These are phyloP conservation scores for Samsoniella hepiali DNA, from an alignment of 2,329 filamentous ascomycete genomes.

Conservation along the genomic window DNA sequence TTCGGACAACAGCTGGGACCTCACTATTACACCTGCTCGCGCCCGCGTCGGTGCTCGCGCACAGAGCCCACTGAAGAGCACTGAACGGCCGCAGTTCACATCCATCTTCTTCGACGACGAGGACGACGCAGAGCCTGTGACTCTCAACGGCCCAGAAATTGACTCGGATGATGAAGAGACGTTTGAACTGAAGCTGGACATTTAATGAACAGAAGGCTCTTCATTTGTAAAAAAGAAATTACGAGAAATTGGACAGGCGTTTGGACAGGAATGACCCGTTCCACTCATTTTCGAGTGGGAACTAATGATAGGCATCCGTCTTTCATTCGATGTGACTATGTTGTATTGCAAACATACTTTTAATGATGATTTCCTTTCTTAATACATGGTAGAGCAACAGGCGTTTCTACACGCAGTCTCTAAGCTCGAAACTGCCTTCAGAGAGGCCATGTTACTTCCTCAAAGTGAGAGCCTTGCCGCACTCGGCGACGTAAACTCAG, in stretches of 20 bases:
- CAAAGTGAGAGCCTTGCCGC: no score
- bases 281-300: neutral
- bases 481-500: neutral
- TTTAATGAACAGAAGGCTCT: conserved; percentile 21
- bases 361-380: neutral
- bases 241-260: conserved; percentile 21
- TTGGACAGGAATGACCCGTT: conserved; percentile 16
- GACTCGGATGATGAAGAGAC: conserved; percentile 47
- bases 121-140: conserved; percentile 31
- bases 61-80: conserved; percentile 24
- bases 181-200: conserved; percentile 51
- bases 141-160: conserved; percentile 24
- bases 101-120: conserved; percentile 56
- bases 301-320: conserved; percentile 5
- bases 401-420: no score
- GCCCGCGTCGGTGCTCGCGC: conserved; percentile 24
- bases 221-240: conserved; percentile 19
- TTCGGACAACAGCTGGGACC: conserved; percentile 26
- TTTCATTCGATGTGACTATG: neutral
- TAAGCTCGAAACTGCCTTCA: no score
- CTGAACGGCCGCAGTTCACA: conserved; percentile 50
- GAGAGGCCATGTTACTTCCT: no score
- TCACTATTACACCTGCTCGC: conserved; percentile 48
- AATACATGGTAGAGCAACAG: neutral
- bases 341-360: conserved; percentile 22